Conservation (phyloP, 2,329 filamentous ascomycete genomes). For the Aureobasidium mangrovei region DNA sequence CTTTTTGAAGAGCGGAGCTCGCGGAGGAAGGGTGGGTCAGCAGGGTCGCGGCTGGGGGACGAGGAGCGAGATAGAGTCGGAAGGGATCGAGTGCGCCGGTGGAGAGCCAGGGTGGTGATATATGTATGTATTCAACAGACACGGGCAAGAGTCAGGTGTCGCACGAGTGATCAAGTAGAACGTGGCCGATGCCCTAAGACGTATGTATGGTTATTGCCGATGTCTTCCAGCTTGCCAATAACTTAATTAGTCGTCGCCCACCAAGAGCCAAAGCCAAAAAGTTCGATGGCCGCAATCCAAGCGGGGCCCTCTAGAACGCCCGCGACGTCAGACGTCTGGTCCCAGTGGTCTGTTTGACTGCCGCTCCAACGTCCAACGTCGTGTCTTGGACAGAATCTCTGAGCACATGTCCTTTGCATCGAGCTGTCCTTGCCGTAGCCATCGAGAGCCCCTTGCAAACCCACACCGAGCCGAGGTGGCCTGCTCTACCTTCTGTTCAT, state of each 20-base stretch:
- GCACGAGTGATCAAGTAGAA: background rate
- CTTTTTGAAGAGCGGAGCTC: conserved; percentile 20
- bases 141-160: background rate
- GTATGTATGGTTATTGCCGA: background rate
- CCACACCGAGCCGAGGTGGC: background rate
- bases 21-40: conserved; percentile 22
- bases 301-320: background rate
- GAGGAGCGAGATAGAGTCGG: conserved; percentile 16
- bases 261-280: background rate
- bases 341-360: too few relatives aligned
- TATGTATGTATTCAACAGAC: background rate
- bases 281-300: background rate
- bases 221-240: background rate
- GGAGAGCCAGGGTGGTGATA: conserved; percentile 16
- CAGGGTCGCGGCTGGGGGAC: conserved; percentile 13
- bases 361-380: too few relatives aligned
- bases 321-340: background rate
- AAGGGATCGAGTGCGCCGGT: conserved; percentile 15
- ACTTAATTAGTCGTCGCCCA: too few relatives aligned
- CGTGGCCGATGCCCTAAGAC: background rate
- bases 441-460: background rate
- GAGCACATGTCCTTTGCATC: too few relatives aligned
- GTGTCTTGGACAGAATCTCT: too few relatives aligned
- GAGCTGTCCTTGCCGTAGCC: too few relatives aligned
- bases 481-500: background rate